Evolutionary conservation across 495 filamentous ascomycete genomes (phyloP).

Genomic region (Podospora bellae-mahoneyi): DNA sequence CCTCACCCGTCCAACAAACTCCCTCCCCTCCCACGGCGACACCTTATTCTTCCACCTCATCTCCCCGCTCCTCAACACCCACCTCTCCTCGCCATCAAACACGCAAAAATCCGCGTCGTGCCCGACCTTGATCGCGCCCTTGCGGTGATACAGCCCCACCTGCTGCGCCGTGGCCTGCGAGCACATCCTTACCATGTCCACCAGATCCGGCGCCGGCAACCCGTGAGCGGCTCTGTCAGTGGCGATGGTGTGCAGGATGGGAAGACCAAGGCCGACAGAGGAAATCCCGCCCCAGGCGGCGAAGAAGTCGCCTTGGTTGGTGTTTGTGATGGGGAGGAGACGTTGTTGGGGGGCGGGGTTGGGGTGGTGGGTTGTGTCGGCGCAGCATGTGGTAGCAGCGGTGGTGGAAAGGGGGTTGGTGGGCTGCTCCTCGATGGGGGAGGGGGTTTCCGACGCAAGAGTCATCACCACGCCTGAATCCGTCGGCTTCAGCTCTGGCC

Average conservation of each 20-base stretch:
- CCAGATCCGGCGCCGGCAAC: constrained; percentile 47
- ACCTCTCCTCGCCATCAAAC: constrained; percentile 80
- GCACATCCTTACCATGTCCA: constrained; percentile 82
- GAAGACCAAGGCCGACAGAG: constrained; percentile 85
- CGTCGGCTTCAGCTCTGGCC: background rate
- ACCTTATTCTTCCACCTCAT: constrained; percentile 98
- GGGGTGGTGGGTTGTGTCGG: background rate
- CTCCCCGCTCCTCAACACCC: constrained; percentile 57
- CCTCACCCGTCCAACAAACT: constrained; percentile 71
- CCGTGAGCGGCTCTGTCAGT: constrained; percentile 51
- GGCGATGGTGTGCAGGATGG: constrained; percentile 84
- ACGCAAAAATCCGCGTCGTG: constrained; percentile 91
- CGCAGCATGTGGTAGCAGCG: too few species aligned
- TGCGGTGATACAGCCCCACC: constrained; percentile 77
- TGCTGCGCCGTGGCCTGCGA: constrained; percentile 84
- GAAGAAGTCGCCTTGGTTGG: constrained; percentile 75
- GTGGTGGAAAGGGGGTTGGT: background rate
- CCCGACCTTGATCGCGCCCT: constrained; percentile 79
- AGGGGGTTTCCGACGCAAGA: background rate
- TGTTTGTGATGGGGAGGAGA: background rate
- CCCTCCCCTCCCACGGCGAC: constrained; percentile 85
- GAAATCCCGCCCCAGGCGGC: constrained; percentile 95
- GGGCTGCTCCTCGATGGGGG: background rate
- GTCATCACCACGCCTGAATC: background rate
- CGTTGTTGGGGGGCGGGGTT: background rate